Evolutionary conservation across 2,329 filamentous ascomycete genomes (phyloP), one percentile per base, ranked within the genome.

Genomic region (Chalaropsis ovoidea): DNA sequence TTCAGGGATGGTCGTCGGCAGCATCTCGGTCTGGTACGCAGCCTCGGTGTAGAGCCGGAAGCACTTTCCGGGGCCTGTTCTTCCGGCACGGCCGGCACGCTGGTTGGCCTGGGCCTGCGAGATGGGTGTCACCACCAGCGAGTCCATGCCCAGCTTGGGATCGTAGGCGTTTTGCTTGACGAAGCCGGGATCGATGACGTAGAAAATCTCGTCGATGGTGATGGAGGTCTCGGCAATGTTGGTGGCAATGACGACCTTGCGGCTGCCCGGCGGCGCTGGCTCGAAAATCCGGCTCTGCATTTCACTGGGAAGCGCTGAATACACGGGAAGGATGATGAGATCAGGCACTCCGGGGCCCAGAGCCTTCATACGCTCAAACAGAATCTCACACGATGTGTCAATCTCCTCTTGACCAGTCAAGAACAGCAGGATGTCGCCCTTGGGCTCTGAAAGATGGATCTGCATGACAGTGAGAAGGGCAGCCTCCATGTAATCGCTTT

Each of bases 201-300:
- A 97, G 77, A 93, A 96, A 70, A 99, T 96, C 61, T 93, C 89
- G 73, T 99, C 94, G 69, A 99, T 97, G 0, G 94, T 99, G 72
- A 99, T 94, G 65, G 90, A 96, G 0, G 94, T 99, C 73, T 99
- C 94, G 0, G 94, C 94, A 72, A 99, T 99, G 71, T 99, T 99
- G 43, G 94, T 99, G 1, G 94, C 94, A 73, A 99, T 95, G 67
- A 99, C 90, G 1, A 97, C 91, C 75, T 99, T 99, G 65, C 94
- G 83, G 64, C 84, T 86, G 17, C 93, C 93, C 0, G 86, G 81
- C 0, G 93, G 90, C 0, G 94, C 89, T 1, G 93, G 92, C 39
- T 99, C 94, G 73, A 99, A 99, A 68, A 99, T 96, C 66, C 84
- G 84, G 71, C 88, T 94, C 73, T 96, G 93, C 79, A 95, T 92